Base-by-base conservation (phyloP, 176 grass and related monocot species). In the Oryza australiensis region DNA sequence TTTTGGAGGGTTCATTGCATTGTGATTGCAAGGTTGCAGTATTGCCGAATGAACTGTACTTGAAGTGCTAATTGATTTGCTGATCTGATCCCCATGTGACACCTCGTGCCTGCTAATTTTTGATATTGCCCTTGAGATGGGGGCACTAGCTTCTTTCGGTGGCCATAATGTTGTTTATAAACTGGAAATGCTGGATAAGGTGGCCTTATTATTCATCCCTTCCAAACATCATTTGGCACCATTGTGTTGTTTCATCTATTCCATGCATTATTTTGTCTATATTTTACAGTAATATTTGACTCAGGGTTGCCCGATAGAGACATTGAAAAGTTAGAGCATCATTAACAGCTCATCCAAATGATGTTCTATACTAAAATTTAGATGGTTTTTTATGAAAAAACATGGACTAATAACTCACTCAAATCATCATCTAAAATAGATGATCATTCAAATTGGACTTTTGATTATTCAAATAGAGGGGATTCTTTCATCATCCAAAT, bases 41-140 rank as follows among this genome's bases (percentile, higher is more conserved):
- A 26, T 57, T 16, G 32, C 62, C 1, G 38, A 57, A 43, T 80
- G 66, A 80, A 42, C 60, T 86, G 45, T 51, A 59, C 11, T 51
- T n/a, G 67, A 57, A 66, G 12, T 48, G 59, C 20, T 34, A 40
- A 35, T 78, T 64, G 66, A 45, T 45, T 55, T 55, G 51, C 57
- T 79, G 68, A 55, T 86, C 32, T 73, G 76, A 87, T 76, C 37
- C 23, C 72, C 85, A 87, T 82, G 79, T 82, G 85, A 64, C 74
- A 24, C 75, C 68, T 73, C 55, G 75, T 72, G 78, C 70, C 63
- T 43, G 49, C 26, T 27, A 64, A 26, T 43, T 71, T 78, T 26
- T 63, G 12, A 27, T 70, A 40, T 62, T 69, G 70, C 69, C 62
- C 46, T 35, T 76, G 37, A 32, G 37, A 57, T 71, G 69, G 60